These are phyloP conservation scores for Candida schatavii DNA, from an alignment of 805 yeast genomes.

Conservation along the genomic window DNA sequence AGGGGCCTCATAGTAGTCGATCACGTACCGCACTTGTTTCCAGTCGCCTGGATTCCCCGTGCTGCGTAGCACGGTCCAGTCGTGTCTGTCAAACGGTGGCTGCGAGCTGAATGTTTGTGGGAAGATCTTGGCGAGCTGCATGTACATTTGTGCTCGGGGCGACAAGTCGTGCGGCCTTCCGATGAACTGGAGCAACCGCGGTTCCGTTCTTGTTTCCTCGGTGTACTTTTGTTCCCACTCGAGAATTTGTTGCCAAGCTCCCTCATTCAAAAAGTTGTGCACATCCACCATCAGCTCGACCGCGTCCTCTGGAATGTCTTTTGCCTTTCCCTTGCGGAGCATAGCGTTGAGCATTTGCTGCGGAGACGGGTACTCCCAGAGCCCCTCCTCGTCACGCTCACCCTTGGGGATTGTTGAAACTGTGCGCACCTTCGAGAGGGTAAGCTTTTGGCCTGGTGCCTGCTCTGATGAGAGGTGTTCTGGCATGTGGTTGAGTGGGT, in stretches of 20 bases:
- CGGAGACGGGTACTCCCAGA: conserved; percentile 99
- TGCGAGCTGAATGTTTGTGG: conserved; percentile 71
- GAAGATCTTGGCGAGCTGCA: conserved; percentile 61
- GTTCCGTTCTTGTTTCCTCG: conserved; percentile 50
- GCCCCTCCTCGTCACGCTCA: conserved; percentile 55
- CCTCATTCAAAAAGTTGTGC: conserved; percentile 94
- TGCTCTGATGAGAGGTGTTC: conserved; percentile 57
- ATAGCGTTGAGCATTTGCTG: conserved; percentile 99
- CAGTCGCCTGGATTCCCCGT: conserved; percentile 47
- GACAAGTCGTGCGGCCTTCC: conserved; percentile 88
- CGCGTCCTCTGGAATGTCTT: conserved; percentile 89
- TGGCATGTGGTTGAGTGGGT: conserved; percentile 92
- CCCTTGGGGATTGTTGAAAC: conserved; percentile 88
- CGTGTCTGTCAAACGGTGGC: conserved; percentile 97
- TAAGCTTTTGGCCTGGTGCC: conserved; percentile 77
- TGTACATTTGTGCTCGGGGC: conserved; percentile 78
- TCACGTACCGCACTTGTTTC: conserved; percentile 82
- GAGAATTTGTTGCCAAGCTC: conserved; percentile 93
- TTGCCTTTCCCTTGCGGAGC: conserved; percentile 88
- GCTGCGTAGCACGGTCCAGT: conserved; percentile 90
- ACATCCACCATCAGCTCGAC: conserved; percentile 96
- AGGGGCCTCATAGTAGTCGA: conserved; percentile 95
- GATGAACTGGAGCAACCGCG: conserved; percentile 80
- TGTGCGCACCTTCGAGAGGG: conserved; percentile 80
- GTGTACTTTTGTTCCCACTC: conserved; percentile 86